Evolutionary conservation across 2,329 filamentous ascomycete genomes (phyloP).

Genomic region (Trichoderma citrinoviride): DNA sequence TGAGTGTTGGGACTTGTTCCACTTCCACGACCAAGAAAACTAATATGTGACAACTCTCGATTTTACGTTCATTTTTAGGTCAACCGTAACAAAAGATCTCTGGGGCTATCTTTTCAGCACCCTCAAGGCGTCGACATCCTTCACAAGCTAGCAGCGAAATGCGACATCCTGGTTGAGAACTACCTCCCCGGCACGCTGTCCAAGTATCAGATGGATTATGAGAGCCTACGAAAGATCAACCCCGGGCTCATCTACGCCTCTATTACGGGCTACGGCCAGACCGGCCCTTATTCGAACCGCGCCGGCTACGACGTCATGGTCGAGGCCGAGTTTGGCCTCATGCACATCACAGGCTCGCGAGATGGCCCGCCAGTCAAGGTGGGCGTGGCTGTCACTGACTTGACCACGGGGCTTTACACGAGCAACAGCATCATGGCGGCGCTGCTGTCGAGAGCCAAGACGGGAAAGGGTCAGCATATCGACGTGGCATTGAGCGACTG

Average conservation of each 20-base stretch:
- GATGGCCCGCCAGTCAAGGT: constrained; percentile 95
- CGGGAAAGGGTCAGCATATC: constrained; percentile 83
- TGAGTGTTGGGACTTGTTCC: not conserved
- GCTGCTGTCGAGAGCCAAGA: constrained; percentile 69
- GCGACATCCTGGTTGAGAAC: constrained; percentile 94
- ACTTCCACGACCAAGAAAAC: not conserved
- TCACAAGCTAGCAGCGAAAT: constrained; percentile 77
- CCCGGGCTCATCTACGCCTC: constrained; percentile 88
- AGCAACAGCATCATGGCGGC: constrained; percentile 95
- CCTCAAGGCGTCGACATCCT: constrained; percentile 80
- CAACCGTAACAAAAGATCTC: constrained; percentile 95
- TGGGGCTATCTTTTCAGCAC: constrained; percentile 88
- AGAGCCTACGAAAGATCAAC: constrained; percentile 75
- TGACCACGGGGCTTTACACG: constrained; percentile 93
- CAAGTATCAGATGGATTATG: constrained; percentile 90
- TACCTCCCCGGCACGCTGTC: constrained; percentile 86
- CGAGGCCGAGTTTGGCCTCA: constrained; percentile 94
- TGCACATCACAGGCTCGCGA: constrained; percentile 93
- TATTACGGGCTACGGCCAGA: constrained; percentile 96
- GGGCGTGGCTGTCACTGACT: constrained; percentile 91
- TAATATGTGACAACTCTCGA: not conserved
- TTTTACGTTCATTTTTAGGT: constrained; percentile 53
- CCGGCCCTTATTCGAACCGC: constrained; percentile 79
- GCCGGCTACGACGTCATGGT: constrained; percentile 99
- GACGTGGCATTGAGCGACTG: constrained; percentile 91